These are phyloP conservation scores for Chytriomyces confervae DNA, from an alignment of 192 early-diverging fungal species.

Conservation along the genomic window DNA sequence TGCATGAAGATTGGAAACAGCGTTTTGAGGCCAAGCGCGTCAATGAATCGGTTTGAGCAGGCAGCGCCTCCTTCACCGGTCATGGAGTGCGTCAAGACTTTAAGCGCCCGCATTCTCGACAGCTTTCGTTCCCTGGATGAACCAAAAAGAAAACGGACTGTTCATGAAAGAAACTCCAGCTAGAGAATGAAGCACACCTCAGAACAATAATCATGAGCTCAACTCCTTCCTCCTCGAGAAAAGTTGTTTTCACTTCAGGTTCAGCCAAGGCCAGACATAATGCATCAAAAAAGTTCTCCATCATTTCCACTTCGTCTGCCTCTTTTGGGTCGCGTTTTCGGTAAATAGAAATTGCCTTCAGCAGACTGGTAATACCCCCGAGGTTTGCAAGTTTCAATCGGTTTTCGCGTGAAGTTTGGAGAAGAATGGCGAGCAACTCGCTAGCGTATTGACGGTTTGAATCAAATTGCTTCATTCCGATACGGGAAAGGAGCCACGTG, in stretches of 20 bases:
- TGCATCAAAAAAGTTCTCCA: slow-evolving; percentile 91
- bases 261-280: slow-evolving; percentile 76
- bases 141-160: neutral
- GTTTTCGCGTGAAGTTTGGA: slow-evolving; percentile 59
- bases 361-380: slow-evolving; percentile 70
- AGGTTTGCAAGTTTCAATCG: slow-evolving; percentile 40
- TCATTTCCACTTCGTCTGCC: slow-evolving; percentile 84
- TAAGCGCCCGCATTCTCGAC: slow-evolving; percentile 80
- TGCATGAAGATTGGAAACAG: slow-evolving; percentile 86
- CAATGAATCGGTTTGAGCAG: slow-evolving; percentile 79
- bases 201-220: slow-evolving; percentile 91
- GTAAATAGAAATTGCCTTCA: slow-evolving; percentile 71
- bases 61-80: slow-evolving; percentile 45
- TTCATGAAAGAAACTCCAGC: neutral
- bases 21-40: slow-evolving; percentile 80
- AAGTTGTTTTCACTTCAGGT: slow-evolving; percentile 70
- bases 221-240: slow-evolving; percentile 85
- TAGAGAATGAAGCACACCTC: slow-evolving; percentile 56
- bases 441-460: slow-evolving; percentile 87
- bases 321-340: slow-evolving; percentile 76
- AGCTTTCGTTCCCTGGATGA: slow-evolving; percentile 72
- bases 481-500: slow-evolving; percentile 75
- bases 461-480: slow-evolving; percentile 70
- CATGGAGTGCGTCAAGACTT: slow-evolving; percentile 78
- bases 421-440: slow-evolving; percentile 84